Base-by-base conservation (phyloP, 371 early-diverging fungal genomes). In the Rhizopus stolonifer region DNA sequence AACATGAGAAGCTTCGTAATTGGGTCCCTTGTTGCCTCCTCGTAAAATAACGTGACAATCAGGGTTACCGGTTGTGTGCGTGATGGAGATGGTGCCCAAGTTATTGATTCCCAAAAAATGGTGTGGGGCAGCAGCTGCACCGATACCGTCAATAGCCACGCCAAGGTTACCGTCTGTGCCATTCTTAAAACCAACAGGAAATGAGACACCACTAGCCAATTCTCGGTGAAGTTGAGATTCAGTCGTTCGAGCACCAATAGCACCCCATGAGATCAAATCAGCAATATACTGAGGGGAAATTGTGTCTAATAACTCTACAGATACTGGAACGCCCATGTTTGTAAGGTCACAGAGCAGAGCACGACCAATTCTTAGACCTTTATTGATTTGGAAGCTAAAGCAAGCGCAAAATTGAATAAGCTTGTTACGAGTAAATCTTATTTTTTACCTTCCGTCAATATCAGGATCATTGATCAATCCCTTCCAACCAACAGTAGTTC, bases 151-250 rank as follows among this genome's bases (percentile, higher is more conserved):
- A 22, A 94, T 64, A 8, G 96, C 95, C 23, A 96, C 82, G 10
- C 67, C 59, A 15, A 91, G 80, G 58, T 87, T 93, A 43, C 97
- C 97, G 56, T 95, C 94, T 0, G 87, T 85, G 10, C 95, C 95
- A 65, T 95, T 95, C 70, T 95, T 96, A 82, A 96, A 95, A 4
- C 97, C 97, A 24, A 96, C 90, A 7, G 97, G 94, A 56, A 91
- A 88, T 19, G 94, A 94, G 3, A 92, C 80, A 19, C 97, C 97
- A 15, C 89, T 88, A 18, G 95, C 92, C 21, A 96, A 79, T 70
- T 96, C 97, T 47, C 97, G 84, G 65, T 96, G 97, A 24, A 95
- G 81, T 64, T 93, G 92, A 24, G 90, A 90, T 67, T 92, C 92
- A 13, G 95, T 95, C 3, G 96, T 96, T 40, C 97, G 81, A 2